Evolutionary conservation across 768 basidiomycete genomes (phyloP).

Genomic region (Boletus tylopilopsis): DNA sequence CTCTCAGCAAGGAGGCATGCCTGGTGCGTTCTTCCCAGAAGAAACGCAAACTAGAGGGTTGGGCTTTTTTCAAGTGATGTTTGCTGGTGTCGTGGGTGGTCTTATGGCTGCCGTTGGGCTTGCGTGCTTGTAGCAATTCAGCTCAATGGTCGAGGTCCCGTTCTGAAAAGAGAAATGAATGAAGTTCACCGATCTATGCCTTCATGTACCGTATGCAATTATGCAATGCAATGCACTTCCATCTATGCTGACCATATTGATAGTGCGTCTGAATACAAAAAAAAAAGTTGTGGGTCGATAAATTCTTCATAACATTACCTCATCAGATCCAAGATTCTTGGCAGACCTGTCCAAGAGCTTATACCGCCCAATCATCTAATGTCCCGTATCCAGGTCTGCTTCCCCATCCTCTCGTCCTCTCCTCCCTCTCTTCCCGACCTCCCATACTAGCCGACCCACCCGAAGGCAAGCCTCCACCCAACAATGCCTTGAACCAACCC

Average conservation of each 20-base stretch:
- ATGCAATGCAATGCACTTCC: slow-evolving; percentile 6
- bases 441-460: slow-evolving; percentile 16
- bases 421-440: slow-evolving; percentile 49
- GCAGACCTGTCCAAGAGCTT: slow-evolving; percentile 3
- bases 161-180: not conserved
- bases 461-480: slow-evolving; percentile 22
- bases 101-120: slow-evolving; percentile 30
- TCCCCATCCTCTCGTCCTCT: slow-evolving; percentile 48
- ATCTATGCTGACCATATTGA: slow-evolving; percentile 15
- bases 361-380: slow-evolving; percentile 59
- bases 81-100: slow-evolving; percentile 32
- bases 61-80: slow-evolving; percentile 30
- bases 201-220: slow-evolving; percentile 11
- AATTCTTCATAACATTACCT: slow-evolving; percentile 12
- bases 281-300: not conserved
- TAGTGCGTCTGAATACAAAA: no score
- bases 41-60: slow-evolving; percentile 14
- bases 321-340: not conserved
- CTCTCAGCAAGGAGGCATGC: slow-evolving; percentile 31
- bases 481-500: slow-evolving; percentile 24
- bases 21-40: slow-evolving; percentile 26
- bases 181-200: slow-evolving; percentile 1
- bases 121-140: slow-evolving; percentile 31
- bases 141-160: not conserved
- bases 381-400: slow-evolving; percentile 37